Base-by-base conservation (phyloP, 805 yeast genomes). In the Schwanniomyces sp. region DNA sequence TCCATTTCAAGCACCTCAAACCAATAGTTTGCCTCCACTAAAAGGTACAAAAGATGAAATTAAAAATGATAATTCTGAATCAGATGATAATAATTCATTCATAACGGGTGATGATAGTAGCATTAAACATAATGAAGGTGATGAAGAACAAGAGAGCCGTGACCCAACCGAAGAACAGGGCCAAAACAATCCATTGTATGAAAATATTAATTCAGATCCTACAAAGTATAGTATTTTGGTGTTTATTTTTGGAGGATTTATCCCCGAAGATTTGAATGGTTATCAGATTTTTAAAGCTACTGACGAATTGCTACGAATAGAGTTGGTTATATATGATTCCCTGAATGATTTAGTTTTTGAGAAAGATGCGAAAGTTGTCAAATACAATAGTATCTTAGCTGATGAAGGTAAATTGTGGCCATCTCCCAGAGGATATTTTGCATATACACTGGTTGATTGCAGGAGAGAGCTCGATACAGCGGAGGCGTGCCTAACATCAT, bases 181-280 rank as follows among this genome's bases (percentile, higher is more conserved):
- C 5, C 7, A 21, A 5, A 37, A 21, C 2, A 50, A 50, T 41
- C 52, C 48, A 36, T 42, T 54, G 9, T 54, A 43, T 38, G 53
- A 51, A 11, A 57, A 58, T 32, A 42, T 44, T 8, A 47, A 45
- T 25, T 40, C 48, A 37, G 44, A 59, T 39, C 46, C 60, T 1
- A 59, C 58, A 4, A 52, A 58, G 5, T 42, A 53, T 9, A 54
- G 63, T 4, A 56, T 69, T 1, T 53, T 66, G 12, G 61, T 73
- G 0, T 71, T 64, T 50, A 53, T 69, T 11, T 72, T 71, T 57
- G 78, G 77, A 2, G 78, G 78, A 3, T 73, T 72, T 46, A 48
- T 49, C 25, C 46, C 51, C 28, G 32, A 36, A 10, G 17, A 36
- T 12, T 50, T 42, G 4, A 41, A 49, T n/a, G 65, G 61, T 17